Evolutionary conservation across 805 yeast genomes (phyloP).

Genomic region (Wickerhamiella qilinensis): DNA sequence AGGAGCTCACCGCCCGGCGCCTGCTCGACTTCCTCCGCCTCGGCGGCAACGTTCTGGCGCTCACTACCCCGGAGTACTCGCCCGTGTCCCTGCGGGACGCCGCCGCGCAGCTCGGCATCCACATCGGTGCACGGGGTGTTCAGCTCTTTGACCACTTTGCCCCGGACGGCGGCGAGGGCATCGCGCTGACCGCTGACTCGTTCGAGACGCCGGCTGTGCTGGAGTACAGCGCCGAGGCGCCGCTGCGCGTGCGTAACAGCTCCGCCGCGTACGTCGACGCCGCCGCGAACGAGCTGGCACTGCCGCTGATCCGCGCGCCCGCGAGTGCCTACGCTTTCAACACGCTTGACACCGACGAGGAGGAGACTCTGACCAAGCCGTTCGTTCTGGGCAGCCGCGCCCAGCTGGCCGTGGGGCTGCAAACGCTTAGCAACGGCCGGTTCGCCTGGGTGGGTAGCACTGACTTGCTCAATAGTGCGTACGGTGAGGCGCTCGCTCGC

Average conservation of each 20-base stretch:
- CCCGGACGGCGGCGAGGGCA: slow-evolving; percentile 12
- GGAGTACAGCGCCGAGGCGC: slow-evolving; percentile 3
- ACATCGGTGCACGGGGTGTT: slow-evolving; percentile 64
- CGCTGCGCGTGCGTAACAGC: neutral
- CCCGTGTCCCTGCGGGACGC: slow-evolving; percentile 51
- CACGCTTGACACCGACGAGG: slow-evolving; percentile 8
- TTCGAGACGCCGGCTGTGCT: slow-evolving; percentile 14
- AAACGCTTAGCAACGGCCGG: slow-evolving; percentile 59
- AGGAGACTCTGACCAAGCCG: slow-evolving; percentile 7
- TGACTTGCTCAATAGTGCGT: slow-evolving; percentile 31
- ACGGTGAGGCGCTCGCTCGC: slow-evolving; percentile 26
- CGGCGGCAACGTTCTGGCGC: slow-evolving; percentile 63
- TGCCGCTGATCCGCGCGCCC: slow-evolving; percentile 14
- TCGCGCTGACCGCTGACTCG: slow-evolving; percentile 14
- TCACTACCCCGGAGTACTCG: slow-evolving; percentile 35
- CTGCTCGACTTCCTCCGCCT: slow-evolving; percentile 43
- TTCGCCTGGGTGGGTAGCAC: slow-evolving; percentile 66
- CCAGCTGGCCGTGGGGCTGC: slow-evolving; percentile 48
- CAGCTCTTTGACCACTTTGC: slow-evolving; percentile 50
- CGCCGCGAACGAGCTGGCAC: slow-evolving; percentile 6
- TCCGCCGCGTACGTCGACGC: slow-evolving; percentile 10
- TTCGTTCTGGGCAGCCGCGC: slow-evolving; percentile 11
- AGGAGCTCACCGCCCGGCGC: slow-evolving; percentile 27
- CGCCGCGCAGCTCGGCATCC: slow-evolving; percentile 67
- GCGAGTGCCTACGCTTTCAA: slow-evolving; percentile 13